phyloP scores from a whole-genome alignment of 306 rosid genomes.

The Vigna nakashimae region DNA sequence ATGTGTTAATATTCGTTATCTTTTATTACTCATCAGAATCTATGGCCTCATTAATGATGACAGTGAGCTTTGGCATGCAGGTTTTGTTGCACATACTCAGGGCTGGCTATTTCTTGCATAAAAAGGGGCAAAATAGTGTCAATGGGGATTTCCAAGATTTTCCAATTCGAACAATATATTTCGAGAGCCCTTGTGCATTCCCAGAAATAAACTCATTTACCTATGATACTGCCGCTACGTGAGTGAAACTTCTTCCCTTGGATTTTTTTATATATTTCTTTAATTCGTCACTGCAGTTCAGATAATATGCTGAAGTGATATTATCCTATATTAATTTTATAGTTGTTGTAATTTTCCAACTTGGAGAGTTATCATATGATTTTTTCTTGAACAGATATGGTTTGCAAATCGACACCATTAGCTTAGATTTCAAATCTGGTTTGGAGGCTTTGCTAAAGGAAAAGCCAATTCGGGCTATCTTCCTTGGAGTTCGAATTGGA shows the following conservation, averaged over 20 bases:
- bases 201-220: constrained; percentile 90
- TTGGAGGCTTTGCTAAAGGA: constrained; percentile 82
- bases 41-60: constrained; percentile 37
- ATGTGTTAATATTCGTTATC: constrained; percentile 49
- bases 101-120: constrained; percentile 90
- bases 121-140: constrained; percentile 64
- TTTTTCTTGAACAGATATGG: constrained; percentile 74
- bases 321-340: constrained; percentile 4
- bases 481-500: constrained; percentile 96
- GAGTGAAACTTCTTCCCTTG: constrained; percentile 51
- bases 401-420: constrained; percentile 80
- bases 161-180: constrained; percentile 89
- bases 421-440: constrained; percentile 90
- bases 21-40: constrained; percentile 32
- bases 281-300: constrained; percentile 23
- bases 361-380: constrained; percentile 28
- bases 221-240: constrained; percentile 73
- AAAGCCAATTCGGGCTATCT: constrained; percentile 86
- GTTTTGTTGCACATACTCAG: constrained; percentile 92
- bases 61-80: constrained; percentile 58
- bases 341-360: constrained; percentile 18
- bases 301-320: constrained; percentile 14
- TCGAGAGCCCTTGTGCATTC: constrained; percentile 81
- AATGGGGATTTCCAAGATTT: constrained; percentile 63
- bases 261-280: background rate